Percentiles rank a stretch among this genome's conserved stretches.
These are phyloP conservation scores for Hibiscus mutabilis DNA, from an alignment of 345 rosid species.

Conservation along the genomic window DNA sequence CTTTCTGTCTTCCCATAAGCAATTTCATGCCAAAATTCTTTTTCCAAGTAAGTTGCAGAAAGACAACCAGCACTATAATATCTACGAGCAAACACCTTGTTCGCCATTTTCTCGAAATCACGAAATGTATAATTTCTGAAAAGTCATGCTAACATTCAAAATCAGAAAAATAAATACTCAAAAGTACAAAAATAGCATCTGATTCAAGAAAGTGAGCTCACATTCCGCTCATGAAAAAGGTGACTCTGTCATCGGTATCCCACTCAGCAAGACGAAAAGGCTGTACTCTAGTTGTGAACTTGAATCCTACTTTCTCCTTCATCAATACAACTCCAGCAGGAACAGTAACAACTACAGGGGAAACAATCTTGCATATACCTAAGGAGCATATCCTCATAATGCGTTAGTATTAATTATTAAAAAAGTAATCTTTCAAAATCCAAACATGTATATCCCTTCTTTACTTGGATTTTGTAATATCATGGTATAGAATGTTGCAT, in stretches of 20 bases:
- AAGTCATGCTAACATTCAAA: conserved; percentile 24
- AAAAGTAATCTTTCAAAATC: background rate
- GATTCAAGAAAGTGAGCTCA: conserved; percentile 25
- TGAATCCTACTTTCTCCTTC: conserved; percentile 85
- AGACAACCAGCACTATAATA: conserved; percentile 87
- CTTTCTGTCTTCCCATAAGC: conserved; percentile 89
- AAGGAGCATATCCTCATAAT: background rate
- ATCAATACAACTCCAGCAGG: conserved; percentile 91
- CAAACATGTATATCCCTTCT: background rate
- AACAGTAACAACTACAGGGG: conserved; percentile 77
- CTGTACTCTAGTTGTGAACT: conserved; percentile 95
- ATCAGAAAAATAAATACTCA: conserved; percentile 18
- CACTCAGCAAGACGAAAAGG: conserved; percentile 98
- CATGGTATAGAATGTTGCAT: no score
- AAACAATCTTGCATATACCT: conserved; percentile 96
- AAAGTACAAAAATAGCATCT: conserved; percentile 6
- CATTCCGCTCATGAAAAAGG: conserved; percentile 99
- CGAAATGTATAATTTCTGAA: conserved; percentile 92
- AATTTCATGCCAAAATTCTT: conserved; percentile 99
- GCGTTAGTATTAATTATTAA: background rate
- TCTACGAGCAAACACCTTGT: conserved; percentile 90
- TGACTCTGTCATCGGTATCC: conserved; percentile 86
- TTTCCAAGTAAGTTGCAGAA: conserved; percentile 89
- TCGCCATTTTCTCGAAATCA: conserved; percentile 98
- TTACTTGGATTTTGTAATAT: background rate